phyloP scores from a whole-genome alignment of 495 filamentous ascomycete genomes.

The Annulohypoxylon stygium region DNA sequence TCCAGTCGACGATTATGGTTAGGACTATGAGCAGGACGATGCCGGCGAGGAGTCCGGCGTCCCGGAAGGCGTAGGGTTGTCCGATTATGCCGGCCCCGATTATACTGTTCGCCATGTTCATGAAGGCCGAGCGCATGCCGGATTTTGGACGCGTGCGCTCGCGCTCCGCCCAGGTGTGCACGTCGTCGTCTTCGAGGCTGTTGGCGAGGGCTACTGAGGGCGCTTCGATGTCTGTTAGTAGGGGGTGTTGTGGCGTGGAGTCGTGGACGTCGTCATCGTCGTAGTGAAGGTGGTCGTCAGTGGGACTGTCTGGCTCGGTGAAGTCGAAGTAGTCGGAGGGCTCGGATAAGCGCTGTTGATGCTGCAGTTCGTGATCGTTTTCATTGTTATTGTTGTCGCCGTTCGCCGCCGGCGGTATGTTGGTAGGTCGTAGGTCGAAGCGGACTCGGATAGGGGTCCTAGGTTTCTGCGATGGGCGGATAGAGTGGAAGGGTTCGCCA shows the following conservation, averaged over 20 bases:
- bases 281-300: conserved; percentile 39
- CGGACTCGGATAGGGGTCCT: conserved; percentile 88
- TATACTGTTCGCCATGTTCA: conserved; percentile 99
- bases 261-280: conserved; percentile 56
- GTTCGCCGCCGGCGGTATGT: conserved; percentile 53
- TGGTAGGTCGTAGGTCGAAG: conserved; percentile 77
- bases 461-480: conserved; percentile 70
- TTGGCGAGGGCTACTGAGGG: conserved; percentile 87
- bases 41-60: conserved; percentile 87
- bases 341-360: conserved; percentile 50
- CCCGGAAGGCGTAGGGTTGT: conserved; percentile 93
- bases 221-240: conserved; percentile 88
- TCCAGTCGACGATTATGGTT: conserved; percentile 94
- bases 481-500: conserved; percentile 44
- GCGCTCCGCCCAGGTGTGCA: conserved; percentile 57
- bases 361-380: no score
- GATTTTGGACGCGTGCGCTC: conserved; percentile 64
- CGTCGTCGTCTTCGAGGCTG: conserved; percentile 52
- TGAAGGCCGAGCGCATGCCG: conserved; percentile 72
- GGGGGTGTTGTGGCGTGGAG: conserved; percentile 66
- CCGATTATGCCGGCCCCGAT: conserved; percentile 98
- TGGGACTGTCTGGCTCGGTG: conserved; percentile 58
- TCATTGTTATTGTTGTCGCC: conserved; percentile 21
- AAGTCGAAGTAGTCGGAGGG: conserved; percentile 55
- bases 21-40: conserved; percentile 80